Percentiles rank a stretch among this genome's conserved stretches.
Conservation (phyloP, 805 yeast species). For the Myxozyma udenii region DNA sequence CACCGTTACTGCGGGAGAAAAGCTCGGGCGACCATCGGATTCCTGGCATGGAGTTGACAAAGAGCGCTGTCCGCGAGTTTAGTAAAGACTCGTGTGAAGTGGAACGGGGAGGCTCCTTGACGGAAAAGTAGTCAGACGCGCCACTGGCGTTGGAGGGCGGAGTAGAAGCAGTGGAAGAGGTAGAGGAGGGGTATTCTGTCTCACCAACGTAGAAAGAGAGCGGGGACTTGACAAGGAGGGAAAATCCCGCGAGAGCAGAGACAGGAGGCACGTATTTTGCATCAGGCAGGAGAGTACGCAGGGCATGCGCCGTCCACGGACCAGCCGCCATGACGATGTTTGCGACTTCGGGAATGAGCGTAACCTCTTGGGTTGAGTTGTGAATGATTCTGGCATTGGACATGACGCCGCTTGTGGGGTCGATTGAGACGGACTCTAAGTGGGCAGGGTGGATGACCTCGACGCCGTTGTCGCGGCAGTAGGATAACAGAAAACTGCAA, state of each 20-base stretch:
- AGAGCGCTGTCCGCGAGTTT: slow-evolving; percentile 17
- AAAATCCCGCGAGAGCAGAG: slow-evolving; percentile 25
- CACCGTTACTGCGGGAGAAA: slow-evolving; percentile 31
- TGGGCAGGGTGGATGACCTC: slow-evolving; percentile 22
- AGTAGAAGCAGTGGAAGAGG: background rate
- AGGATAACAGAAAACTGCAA: slow-evolving; percentile 21
- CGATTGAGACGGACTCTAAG: slow-evolving; percentile 5
- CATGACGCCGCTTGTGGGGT: slow-evolving; percentile 1
- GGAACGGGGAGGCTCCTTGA: background rate
- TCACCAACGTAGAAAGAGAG: background rate
- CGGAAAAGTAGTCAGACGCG: no score
- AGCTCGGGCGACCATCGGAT: slow-evolving; percentile 28
- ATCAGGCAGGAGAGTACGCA: slow-evolving; percentile 18
- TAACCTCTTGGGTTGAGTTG: slow-evolving; percentile 8
- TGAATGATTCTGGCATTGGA: slow-evolving; percentile 14
- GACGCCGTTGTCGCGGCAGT: slow-evolving; percentile 24
- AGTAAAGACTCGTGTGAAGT: background rate
- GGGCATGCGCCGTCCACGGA: slow-evolving; percentile 27
- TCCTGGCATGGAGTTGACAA: slow-evolving; percentile 14
- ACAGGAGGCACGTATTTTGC: slow-evolving; percentile 22
- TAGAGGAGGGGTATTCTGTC: background rate
- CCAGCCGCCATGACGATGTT: slow-evolving; percentile 29
- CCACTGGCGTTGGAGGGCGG: no score
- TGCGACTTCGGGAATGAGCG: slow-evolving; percentile 6
- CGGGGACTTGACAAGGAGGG: slow-evolving; percentile 16